phyloP scores from a whole-genome alignment of 768 basidiomycete genomes.

The Podaxis sp. region DNA sequence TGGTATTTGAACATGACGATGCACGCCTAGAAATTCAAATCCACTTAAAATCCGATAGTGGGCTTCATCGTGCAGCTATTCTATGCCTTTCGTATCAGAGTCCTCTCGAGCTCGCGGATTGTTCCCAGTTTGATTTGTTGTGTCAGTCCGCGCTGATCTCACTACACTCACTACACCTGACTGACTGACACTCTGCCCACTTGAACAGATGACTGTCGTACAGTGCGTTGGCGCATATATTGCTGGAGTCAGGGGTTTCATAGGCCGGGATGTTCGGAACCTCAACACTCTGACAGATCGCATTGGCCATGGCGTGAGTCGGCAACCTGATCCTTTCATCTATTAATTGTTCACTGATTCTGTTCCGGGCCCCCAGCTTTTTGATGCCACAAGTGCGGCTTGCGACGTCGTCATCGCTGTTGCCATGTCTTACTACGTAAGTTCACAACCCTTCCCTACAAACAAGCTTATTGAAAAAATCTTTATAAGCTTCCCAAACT shows the following conservation, averaged over 20 bases:
- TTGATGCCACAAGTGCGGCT: neutral
- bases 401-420: conserved; percentile 17
- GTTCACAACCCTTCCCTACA: neutral
- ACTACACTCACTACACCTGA: neutral
- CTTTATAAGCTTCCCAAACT: conserved; percentile 9
- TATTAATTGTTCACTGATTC: neutral
- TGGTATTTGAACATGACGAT: neutral
- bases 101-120: conserved; percentile 24
- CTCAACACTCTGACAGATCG: neutral
- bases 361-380: neutral
- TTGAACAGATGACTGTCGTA: neutral
- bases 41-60: conserved; percentile 19
- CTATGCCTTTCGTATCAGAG: conserved; percentile 33
- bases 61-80: conserved; percentile 31
- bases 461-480: neutral
- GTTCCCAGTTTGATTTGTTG: conserved; percentile 13
- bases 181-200: neutral
- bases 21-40: neutral
- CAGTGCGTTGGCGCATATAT: conserved; percentile 3
- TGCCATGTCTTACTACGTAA: conserved; percentile 20
- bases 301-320: conserved; percentile 15
- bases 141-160: neutral
- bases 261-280: neutral
- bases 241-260: neutral
- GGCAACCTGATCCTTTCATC: neutral